Percentiles rank a stretch among this genome's conserved stretches.
These are phyloP conservation scores for Seiridium cupressi DNA, from an alignment of 2,329 filamentous ascomycete species.

Conservation along the genomic window DNA sequence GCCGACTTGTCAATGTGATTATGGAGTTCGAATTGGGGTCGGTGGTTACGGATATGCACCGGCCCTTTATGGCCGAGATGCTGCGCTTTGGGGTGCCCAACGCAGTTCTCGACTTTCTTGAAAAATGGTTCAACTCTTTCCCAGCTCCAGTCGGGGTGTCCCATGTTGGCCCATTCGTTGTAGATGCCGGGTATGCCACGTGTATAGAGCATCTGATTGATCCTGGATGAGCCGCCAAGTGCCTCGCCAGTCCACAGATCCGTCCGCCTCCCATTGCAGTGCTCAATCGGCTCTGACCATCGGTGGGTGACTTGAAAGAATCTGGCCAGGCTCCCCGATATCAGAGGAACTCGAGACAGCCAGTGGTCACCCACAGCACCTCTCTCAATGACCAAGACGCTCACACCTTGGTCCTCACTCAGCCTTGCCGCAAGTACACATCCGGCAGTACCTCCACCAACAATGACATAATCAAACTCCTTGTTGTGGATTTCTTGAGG, in stretches of 20 bases:
- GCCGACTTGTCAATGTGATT: slow-evolving; percentile 11
- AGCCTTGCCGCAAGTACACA: slow-evolving; percentile 9
- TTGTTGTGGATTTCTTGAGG: slow-evolving; percentile 3
- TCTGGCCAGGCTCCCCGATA: slow-evolving; percentile 8
- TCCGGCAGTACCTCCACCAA: slow-evolving; percentile 11
- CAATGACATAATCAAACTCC: slow-evolving; percentile 14
- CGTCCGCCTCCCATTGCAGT: not conserved
- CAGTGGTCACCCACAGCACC: slow-evolving; percentile 10
- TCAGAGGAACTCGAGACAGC: slow-evolving; percentile 10
- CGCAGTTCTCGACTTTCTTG: slow-evolving; percentile 8
- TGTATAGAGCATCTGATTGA: slow-evolving; percentile 28
- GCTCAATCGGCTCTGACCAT: slow-evolving; percentile 4
- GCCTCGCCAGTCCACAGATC: slow-evolving; percentile 17
- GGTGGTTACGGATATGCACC: slow-evolving; percentile 6
- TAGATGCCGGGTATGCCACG: slow-evolving; percentile 22
- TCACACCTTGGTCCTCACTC: slow-evolving; percentile 10
- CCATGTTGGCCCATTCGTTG: slow-evolving; percentile 21
- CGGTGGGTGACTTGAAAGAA: slow-evolving; percentile 4
- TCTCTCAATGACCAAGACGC: slow-evolving; percentile 9
- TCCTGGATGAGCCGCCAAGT: slow-evolving; percentile 22
- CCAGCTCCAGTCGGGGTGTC: slow-evolving; percentile 12
- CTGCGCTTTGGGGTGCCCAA: not conserved
- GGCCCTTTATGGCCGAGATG: slow-evolving; percentile 9
- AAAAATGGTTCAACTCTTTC: slow-evolving; percentile 13
- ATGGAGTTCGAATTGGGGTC: slow-evolving; percentile 10